phyloP scores from a whole-genome alignment of 2,329 filamentous ascomycete species.

The Fonsecaea pugnacius region DNA sequence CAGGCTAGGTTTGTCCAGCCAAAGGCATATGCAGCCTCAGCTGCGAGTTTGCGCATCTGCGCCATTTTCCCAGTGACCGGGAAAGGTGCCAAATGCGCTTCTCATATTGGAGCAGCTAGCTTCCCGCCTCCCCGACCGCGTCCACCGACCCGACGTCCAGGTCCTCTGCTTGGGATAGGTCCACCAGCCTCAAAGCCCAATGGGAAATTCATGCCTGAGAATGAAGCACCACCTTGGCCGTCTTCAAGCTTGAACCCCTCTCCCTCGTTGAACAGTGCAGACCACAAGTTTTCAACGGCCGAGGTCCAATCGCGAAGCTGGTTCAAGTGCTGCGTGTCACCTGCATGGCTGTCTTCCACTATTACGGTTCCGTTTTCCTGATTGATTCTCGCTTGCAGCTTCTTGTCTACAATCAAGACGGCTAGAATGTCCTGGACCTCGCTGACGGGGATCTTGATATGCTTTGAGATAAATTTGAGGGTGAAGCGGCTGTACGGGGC shows the following conservation, averaged over 20 bases:
- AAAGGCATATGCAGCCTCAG: neutral
- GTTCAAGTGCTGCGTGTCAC: constrained; percentile 66
- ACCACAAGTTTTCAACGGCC: constrained; percentile 71
- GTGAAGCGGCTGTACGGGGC: constrained; percentile 94
- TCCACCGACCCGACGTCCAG: constrained; percentile 18
- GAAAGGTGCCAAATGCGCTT: neutral
- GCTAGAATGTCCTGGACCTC: constrained; percentile 97
- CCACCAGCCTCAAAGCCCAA: constrained; percentile 24
- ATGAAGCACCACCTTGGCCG: constrained; percentile 36
- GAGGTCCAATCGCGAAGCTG: constrained; percentile 74
- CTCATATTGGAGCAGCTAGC: constrained; percentile 18
- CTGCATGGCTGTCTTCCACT: constrained; percentile 67
- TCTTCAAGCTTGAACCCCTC: constrained; percentile 65
- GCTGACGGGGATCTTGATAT: constrained; percentile 79
- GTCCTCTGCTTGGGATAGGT: constrained; percentile 30
- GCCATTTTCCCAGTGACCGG: neutral
- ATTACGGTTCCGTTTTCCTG: constrained; percentile 83
- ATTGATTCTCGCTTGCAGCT: constrained; percentile 85
- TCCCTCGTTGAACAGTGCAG: constrained; percentile 73
- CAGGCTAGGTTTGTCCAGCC: constrained; percentile 1
- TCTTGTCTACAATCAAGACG: constrained; percentile 88
- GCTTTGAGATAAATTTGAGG: constrained; percentile 81
- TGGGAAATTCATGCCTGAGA: constrained; percentile 23
- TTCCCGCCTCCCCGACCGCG: constrained; percentile 30
- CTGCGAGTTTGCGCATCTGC: neutral